These are phyloP conservation scores for Scedosporium apiospermum DNA, from an alignment of 2,329 filamentous ascomycete species.

Conservation along the genomic window DNA sequence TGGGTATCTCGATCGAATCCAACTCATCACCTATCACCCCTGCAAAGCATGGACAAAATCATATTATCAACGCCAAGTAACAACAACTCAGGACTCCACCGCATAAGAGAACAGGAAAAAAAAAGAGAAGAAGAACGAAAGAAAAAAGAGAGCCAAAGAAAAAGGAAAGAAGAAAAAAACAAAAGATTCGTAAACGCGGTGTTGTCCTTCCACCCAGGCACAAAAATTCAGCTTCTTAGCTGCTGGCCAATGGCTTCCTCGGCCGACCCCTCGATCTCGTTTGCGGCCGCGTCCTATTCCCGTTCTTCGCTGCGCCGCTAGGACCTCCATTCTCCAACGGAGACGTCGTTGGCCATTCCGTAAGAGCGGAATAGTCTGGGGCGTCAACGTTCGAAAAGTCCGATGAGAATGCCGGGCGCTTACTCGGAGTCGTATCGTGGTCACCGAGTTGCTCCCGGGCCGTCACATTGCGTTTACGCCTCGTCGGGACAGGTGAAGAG, in stretches of 20 bases:
- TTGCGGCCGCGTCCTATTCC: background rate
- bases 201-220: no score
- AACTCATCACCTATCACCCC: no score
- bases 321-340: background rate
- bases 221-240: background rate
- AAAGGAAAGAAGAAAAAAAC: no score
- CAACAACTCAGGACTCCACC: no score
- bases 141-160: no score
- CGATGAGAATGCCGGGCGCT: constrained; percentile 16
- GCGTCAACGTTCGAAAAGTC: constrained; percentile 11
- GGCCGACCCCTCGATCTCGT: background rate
- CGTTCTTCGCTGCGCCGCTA: background rate
- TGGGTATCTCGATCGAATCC: background rate
- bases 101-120: no score
- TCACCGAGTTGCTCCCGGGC: constrained; percentile 10
- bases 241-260: background rate
- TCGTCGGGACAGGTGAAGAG: background rate
- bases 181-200: no score
- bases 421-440: constrained; percentile 12
- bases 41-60: no score
- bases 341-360: background rate
- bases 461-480: constrained; percentile 12
- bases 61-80: no score
- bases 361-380: background rate
- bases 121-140: no score